Percentiles rank a stretch among this genome's conserved stretches.
phyloP scores from a whole-genome alignment of 306 rosid genomes.

The Hippophae rhamnoides region DNA sequence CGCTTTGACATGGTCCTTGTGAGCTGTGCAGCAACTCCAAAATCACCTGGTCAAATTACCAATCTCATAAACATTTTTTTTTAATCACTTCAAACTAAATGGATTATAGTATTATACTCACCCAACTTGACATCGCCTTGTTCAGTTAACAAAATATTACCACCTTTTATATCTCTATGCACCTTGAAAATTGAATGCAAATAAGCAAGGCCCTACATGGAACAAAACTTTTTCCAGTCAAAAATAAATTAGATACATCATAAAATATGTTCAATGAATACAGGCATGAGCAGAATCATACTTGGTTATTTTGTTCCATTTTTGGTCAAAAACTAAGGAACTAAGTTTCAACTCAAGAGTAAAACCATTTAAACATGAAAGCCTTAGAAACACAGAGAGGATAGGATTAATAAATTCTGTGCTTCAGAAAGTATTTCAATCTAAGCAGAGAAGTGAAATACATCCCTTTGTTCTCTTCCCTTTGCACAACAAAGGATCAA shows the following conservation, averaged over 20 bases:
- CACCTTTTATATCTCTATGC: slow-evolving; percentile 97
- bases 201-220: slow-evolving; percentile 79
- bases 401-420: neutral
- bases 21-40: slow-evolving; percentile 98
- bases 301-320: neutral
- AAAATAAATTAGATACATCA: slow-evolving; percentile 3
- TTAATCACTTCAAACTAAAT: slow-evolving; percentile 4
- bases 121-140: slow-evolving; percentile 99
- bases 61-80: slow-evolving; percentile 12
- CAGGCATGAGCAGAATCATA: neutral
- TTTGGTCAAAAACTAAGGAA: neutral
- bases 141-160: slow-evolving; percentile 91
- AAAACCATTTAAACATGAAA: neutral
- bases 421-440: neutral
- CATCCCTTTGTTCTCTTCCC: neutral
- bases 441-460: slow-evolving; percentile 8
- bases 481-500: neutral
- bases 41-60: slow-evolving; percentile 67
- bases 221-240: slow-evolving; percentile 7
- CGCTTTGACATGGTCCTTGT: slow-evolving; percentile 99
- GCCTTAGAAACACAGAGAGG: neutral
- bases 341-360: neutral
- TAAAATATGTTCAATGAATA: neutral
- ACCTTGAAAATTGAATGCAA: slow-evolving; percentile 97
- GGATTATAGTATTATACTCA: slow-evolving; percentile 35